These are phyloP conservation scores for Nitzschia sp. DNA, from an alignment of 108 stramenopile species.

Conservation along the genomic window DNA sequence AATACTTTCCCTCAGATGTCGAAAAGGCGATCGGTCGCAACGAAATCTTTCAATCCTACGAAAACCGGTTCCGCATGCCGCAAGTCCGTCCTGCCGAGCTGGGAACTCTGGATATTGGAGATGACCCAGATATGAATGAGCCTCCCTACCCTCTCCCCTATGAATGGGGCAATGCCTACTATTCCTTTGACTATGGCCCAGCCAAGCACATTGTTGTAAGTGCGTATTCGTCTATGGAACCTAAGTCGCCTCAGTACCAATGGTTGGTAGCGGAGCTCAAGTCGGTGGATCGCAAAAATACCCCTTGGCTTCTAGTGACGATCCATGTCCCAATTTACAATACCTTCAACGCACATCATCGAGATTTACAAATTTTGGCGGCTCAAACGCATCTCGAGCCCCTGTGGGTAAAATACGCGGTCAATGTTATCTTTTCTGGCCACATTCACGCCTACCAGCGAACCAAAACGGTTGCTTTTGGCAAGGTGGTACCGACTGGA, in stretches of 20 bases:
- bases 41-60: conserved; percentile 66
- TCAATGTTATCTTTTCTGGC: conserved; percentile 84
- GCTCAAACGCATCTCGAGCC: conserved; percentile 72
- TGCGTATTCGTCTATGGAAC: conserved; percentile 59
- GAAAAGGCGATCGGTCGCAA: conserved; percentile 37
- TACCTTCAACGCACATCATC: conserved; percentile 57
- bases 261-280: conserved; percentile 68
- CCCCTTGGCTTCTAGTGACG: conserved; percentile 79
- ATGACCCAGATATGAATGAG: conserved; percentile 35
- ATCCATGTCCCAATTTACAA: conserved; percentile 81
- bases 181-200: conserved; percentile 60
- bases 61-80: conserved; percentile 74
- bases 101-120: conserved; percentile 31
- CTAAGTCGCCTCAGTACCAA: conserved; percentile 54
- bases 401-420: conserved; percentile 61
- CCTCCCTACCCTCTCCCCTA: conserved; percentile 63
- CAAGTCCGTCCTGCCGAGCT: conserved; percentile 49
- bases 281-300: conserved; percentile 59
- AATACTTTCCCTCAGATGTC: conserved; percentile 38
- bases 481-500: conserved; percentile 28
- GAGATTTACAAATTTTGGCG: conserved; percentile 53
- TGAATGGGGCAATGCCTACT: conserved; percentile 81
- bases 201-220: conserved; percentile 72
- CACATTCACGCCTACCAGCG: conserved; percentile 91
- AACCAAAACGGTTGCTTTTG: conserved; percentile 48